Conservation (phyloP, 148 eudicot species). For the Rhododendron molle region DNA sequence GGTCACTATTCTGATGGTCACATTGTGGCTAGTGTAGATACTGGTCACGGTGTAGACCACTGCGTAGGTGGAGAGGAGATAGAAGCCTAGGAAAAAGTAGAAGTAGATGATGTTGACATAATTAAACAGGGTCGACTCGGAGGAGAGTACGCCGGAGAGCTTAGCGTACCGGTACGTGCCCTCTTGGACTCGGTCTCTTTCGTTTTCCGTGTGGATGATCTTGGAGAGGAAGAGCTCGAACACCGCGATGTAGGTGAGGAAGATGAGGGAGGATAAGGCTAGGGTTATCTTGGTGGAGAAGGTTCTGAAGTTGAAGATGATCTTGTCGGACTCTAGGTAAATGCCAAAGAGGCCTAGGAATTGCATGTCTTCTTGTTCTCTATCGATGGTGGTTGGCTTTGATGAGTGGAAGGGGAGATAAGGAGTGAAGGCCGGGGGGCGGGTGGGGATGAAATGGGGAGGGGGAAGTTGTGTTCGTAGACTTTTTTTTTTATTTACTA, state of each 20-base stretch:
- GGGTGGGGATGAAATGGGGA: not conserved
- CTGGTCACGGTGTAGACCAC: too few relatives aligned
- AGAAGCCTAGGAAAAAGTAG: too few relatives aligned
- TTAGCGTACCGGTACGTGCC: too few relatives aligned
- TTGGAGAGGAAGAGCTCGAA: not conserved
- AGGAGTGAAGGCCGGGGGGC: not conserved
- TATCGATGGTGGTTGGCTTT: constrained; percentile 16
- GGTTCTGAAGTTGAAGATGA: constrained; percentile 19
- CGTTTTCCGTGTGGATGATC: too few relatives aligned
- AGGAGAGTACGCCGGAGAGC: too few relatives aligned
- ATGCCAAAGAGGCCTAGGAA: constrained; percentile 29
- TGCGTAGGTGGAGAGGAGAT: too few relatives aligned
- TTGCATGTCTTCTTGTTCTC: constrained; percentile 33
- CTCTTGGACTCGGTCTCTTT: too few relatives aligned
- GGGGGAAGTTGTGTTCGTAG: not conserved
- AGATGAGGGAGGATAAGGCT: constrained; percentile 26
- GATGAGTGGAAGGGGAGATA: not conserved
- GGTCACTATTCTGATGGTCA: too few relatives aligned
- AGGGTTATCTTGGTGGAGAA: constrained; percentile 26
- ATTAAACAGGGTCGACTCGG: too few relatives aligned
- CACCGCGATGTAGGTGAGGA: constrained; percentile 23
- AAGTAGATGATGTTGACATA: too few relatives aligned
- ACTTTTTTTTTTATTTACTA: too few relatives aligned
- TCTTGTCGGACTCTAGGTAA: constrained; percentile 14
- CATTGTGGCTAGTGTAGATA: too few relatives aligned